Evolutionary conservation across 805 yeast genomes (phyloP), one percentile per base, ranked within the genome.

Genomic region (Candida patagonica): DNA sequence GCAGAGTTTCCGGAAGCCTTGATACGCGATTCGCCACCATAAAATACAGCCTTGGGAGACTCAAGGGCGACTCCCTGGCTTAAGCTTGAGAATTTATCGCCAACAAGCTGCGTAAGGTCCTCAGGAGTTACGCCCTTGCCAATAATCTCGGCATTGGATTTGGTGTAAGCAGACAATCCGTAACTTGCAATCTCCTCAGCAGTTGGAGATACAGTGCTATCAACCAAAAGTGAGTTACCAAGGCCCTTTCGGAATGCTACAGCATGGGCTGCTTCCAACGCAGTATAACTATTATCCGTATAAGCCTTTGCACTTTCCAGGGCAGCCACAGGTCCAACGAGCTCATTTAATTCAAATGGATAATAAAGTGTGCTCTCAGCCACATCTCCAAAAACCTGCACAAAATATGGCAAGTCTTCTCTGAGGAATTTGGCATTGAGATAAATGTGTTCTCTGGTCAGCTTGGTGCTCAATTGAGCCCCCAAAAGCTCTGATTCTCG

Each of bases 401-500:
- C 94, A 63, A 76, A 92, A 73, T 78, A 92, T 45, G 97, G 97
- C 57, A 92, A 75, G 61, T 80, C 83, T 65, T 82, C 84, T 60
- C 79, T 78, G 65, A 89, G 73, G 70, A 92, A 92, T 53, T 74
- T 71, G 44, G 97, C 80, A 51, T 75, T 73, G 57, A 89, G 74
- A 46, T 83, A 75, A 49, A 92, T 74, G 54, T 80, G 70, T 61
- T 92, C 97, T 70, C 96, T 81, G 62, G 83, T 77, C 53, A 86
- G 79, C 42, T 59, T 55, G 33, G 94, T 69, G 37, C 72, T 58
- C 63, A 86, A 74, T 45, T 64, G 65, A 60, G 95, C 97, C 52
- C 98, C 97, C 50, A 89, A 71, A 50, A 92, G 75, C 69, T 89
- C 98, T 38, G 88, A 68, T 68, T 92, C 98, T 67, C 98, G 83